Percentiles rank a stretch among this genome's conserved stretches.
These are phyloP conservation scores for Mytilinidion resinicola DNA, from an alignment of 495 filamentous ascomycete species.

Conservation along the genomic window DNA sequence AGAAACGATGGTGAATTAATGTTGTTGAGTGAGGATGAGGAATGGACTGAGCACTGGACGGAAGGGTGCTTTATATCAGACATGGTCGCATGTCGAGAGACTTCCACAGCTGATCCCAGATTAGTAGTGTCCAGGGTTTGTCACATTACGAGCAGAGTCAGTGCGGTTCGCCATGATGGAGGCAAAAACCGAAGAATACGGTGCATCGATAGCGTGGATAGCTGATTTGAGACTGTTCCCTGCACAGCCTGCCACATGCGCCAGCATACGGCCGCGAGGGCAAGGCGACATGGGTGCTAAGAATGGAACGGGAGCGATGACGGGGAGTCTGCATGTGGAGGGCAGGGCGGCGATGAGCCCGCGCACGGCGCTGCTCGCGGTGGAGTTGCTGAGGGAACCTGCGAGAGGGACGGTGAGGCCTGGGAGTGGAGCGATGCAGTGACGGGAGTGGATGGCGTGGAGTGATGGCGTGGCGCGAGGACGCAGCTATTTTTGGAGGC, in stretches of 20 bases:
- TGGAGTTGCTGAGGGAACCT: not conserved
- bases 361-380: constrained; percentile 9
- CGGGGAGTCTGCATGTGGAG: not conserved
- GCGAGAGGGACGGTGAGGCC: no score
- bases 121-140: constrained; percentile 12
- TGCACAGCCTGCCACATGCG: constrained; percentile 13
- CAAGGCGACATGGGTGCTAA: constrained; percentile 6
- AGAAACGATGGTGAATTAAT: constrained; percentile 17
- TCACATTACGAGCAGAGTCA: constrained; percentile 16
- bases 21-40: not conserved
- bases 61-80: constrained; percentile 11
- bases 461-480: no score
- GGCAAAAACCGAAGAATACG: constrained; percentile 16
- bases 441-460: no score
- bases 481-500: no score
- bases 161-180: constrained; percentile 8
- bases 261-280: not conserved
- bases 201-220: constrained; percentile 24
- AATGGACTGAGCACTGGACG: constrained; percentile 6
- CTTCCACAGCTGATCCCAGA: constrained; percentile 13
- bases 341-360: not conserved
- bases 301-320: not conserved
- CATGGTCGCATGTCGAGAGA: constrained; percentile 2
- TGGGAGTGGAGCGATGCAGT: no score
- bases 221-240: constrained; percentile 5